phyloP scores from a whole-genome alignment of 345 rosid genomes.

The Eucalyptus camaldulensis region DNA sequence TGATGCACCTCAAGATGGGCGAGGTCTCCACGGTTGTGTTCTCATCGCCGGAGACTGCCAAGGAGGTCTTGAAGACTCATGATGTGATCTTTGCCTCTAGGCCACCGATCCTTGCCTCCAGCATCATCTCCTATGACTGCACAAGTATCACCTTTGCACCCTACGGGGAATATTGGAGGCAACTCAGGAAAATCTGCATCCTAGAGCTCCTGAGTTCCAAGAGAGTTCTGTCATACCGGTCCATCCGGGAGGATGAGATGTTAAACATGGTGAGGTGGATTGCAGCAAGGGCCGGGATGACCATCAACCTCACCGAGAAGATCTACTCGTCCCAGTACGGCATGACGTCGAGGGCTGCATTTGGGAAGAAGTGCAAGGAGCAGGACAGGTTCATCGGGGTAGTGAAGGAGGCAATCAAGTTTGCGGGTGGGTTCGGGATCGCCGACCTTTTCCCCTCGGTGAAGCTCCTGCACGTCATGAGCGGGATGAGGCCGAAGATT shows the following conservation, averaged over 20 bases:
- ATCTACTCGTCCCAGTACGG: neutral
- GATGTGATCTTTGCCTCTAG: constrained; percentile 8
- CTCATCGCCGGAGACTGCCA: constrained; percentile 8
- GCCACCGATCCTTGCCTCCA: constrained; percentile 3
- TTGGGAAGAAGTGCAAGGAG: constrained; percentile 2
- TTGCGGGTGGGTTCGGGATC: neutral
- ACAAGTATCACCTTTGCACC: constrained; percentile 12
- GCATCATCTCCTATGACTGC: constrained; percentile 2
- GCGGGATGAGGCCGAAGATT: neutral
- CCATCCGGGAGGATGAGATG: constrained; percentile 15
- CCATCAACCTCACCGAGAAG: neutral
- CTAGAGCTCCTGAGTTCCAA: constrained; percentile 5
- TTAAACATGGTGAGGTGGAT: neutral
- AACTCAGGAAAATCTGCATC: constrained; percentile 3
- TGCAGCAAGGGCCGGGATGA: neutral
- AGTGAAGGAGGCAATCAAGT: neutral
- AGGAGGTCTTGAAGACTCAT: constrained; percentile 6
- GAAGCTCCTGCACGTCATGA: neutral
- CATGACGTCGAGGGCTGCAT: neutral
- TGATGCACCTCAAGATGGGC: constrained; percentile 14
- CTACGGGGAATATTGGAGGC: constrained; percentile 7
- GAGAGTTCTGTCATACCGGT: constrained; percentile 2
- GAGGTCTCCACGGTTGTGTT: constrained; percentile 3
- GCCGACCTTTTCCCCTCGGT: constrained; percentile 4
- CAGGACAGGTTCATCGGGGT: neutral